phyloP scores from a whole-genome alignment of 257 asterid species.

The Pogostemon cablin region DNA sequence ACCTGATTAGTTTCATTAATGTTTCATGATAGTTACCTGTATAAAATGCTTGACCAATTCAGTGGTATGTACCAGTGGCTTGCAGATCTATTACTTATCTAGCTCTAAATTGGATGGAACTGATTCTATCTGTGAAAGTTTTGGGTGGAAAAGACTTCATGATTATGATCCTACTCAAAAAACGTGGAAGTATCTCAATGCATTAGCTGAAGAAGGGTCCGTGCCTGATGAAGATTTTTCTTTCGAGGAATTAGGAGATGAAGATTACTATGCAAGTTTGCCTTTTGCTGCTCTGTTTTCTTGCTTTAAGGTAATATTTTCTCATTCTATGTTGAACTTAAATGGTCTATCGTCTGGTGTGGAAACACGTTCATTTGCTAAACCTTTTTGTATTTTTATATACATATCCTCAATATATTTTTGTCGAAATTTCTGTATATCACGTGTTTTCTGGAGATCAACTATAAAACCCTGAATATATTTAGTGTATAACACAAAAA shows the following conservation, averaged over 20 bases:
- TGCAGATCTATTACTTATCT: constrained; percentile 79
- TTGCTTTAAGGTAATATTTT: constrained; percentile 73
- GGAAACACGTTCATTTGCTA: constrained; percentile 24
- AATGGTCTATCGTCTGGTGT: constrained; percentile 7
- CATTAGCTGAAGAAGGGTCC: constrained; percentile 50
- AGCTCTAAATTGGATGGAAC: constrained; percentile 70
- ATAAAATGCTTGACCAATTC: constrained; percentile 28
- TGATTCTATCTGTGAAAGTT: constrained; percentile 71
- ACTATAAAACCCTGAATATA: neutral
- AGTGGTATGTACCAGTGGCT: constrained; percentile 63
- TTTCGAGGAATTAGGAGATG: constrained; percentile 77
- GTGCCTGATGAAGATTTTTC: constrained; percentile 59
- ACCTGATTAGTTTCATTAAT: neutral
- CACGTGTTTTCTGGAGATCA: constrained; percentile 1
- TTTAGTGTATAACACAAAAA: neutral
- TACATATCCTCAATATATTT: constrained; percentile 5
- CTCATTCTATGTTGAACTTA: constrained; percentile 9
- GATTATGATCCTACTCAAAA: constrained; percentile 66
- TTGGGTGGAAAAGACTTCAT: constrained; percentile 77
- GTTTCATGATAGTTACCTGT: no score
- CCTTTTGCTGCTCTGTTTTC: constrained; percentile 97
- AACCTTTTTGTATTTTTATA: neutral
- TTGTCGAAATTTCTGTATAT: neutral
- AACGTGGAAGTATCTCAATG: constrained; percentile 74
- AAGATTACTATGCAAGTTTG: constrained; percentile 86